These are phyloP conservation scores for Pythium rishiriense DNA, from an alignment of 352 stramenopile genomes.

Conservation along the genomic window DNA sequence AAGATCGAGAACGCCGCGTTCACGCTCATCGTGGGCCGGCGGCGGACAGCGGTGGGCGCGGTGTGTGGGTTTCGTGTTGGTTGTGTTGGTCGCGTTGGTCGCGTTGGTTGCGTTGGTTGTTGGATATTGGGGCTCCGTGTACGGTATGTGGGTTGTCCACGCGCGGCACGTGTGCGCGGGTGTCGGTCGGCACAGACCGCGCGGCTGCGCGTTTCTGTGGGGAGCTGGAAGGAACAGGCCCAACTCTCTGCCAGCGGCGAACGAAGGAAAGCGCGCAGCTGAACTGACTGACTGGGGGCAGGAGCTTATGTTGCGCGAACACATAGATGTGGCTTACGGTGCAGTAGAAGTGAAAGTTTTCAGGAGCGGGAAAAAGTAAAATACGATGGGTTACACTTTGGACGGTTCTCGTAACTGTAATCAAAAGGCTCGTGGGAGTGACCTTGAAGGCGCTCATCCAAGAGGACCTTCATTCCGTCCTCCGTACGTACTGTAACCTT, in stretches of 20 bases:
- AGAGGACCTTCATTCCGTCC: neutral
- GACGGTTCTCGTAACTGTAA: too few species aligned
- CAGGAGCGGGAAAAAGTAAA: too few species aligned
- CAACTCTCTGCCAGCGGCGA: slow-evolving; percentile 6
- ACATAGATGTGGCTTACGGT: neutral
- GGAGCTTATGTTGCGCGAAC: neutral
- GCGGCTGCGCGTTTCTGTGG: slow-evolving; percentile 17
- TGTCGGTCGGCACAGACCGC: neutral
- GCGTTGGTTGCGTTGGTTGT: neutral
- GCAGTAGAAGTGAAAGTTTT: too few species aligned
- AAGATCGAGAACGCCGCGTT: slow-evolving; percentile 33
- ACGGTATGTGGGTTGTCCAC: neutral
- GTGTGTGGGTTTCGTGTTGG: neutral
- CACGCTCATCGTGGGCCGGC: slow-evolving; percentile 15
- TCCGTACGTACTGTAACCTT: slow-evolving; percentile 2
- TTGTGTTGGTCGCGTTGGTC: neutral
- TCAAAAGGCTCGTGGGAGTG: too few species aligned
- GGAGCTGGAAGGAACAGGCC: neutral
- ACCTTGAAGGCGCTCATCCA: too few species aligned
- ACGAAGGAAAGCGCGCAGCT: neutral
- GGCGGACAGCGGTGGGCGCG: neutral
- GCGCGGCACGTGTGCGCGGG: neutral
- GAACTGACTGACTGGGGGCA: slow-evolving; percentile 2
- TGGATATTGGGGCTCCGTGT: neutral
- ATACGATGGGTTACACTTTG: neutral